Evolutionary conservation across 2,329 filamentous ascomycete species (phyloP).

Genomic region (Eutypella sp.): DNA sequence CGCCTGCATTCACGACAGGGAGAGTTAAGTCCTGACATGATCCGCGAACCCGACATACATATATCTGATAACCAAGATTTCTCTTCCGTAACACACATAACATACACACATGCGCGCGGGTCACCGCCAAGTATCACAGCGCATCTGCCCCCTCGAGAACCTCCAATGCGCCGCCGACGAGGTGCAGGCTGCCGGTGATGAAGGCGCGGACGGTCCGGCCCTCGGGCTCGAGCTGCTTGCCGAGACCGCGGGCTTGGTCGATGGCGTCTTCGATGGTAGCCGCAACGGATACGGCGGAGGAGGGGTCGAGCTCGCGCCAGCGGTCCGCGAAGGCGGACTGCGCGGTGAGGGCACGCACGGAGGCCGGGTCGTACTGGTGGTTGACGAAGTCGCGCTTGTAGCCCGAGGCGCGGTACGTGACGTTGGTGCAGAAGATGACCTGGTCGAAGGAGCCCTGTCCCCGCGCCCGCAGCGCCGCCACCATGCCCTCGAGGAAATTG

Average conservation of each 20-base stretch:
- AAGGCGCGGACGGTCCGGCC: constrained; percentile 41
- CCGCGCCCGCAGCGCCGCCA: constrained; percentile 29
- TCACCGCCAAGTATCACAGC: constrained; percentile 22
- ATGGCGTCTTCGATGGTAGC: constrained; percentile 54
- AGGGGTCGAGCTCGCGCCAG: constrained; percentile 44
- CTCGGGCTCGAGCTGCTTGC: constrained; percentile 20
- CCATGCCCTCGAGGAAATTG: constrained; percentile 47
- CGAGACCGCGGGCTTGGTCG: constrained; percentile 36
- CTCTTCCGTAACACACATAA: not conserved
- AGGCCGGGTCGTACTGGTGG: constrained; percentile 45
- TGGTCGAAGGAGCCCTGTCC: constrained; percentile 54
- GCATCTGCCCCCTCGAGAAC: constrained; percentile 44
- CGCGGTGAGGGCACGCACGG: constrained; percentile 46
- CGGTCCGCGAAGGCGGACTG: constrained; percentile 49
- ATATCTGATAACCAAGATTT: too few relatives aligned
- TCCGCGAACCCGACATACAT: too few relatives aligned
- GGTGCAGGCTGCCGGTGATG: constrained; percentile 59
- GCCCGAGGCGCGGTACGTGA: constrained; percentile 45
- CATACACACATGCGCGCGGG: not conserved
- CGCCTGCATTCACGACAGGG: too few relatives aligned
- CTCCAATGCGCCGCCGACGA: constrained; percentile 52
- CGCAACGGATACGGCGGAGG: constrained; percentile 40
- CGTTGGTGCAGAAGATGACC: constrained; percentile 80
- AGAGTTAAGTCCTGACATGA: too few relatives aligned
- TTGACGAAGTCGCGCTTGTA: constrained; percentile 57